Evolutionary conservation across 768 basidiomycete genomes (phyloP), one percentile per base, ranked within the genome.

Genomic region (Phanerochaete sordida): DNA sequence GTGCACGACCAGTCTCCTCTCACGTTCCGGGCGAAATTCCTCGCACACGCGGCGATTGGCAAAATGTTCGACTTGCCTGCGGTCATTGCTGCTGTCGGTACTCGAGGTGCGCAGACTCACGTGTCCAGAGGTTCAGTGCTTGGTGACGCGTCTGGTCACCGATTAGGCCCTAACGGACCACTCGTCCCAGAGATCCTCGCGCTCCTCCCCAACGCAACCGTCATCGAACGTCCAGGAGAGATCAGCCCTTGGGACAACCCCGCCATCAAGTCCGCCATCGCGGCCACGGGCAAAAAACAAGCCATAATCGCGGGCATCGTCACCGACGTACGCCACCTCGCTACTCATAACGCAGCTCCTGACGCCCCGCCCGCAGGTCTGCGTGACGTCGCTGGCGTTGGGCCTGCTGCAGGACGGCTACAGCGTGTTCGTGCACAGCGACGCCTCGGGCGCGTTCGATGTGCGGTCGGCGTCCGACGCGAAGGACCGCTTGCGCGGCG

Each of bases 231-330:
- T 15, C 69, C 76, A 26, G 80, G 78, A 1, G 78, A 81, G 63
- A 79, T 81, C 16, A 70, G 81, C 54, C 79, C 80, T 9, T 81
- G 80, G 80, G 79, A 81, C 62, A 80, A 78, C 64, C 58, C 68
- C 12, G 79, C 79, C 53, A 79, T 81, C 72, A 70, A 76, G 45
- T 68, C 67, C 2, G 79, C 79, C 15, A 77, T 81, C 13, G 65
- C 71, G 43, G 78, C 77, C 0, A 79, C 79, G 11, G 78, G 77
- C 4, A 80, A 79, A 65, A 77, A 75, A 62, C 80, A 81, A 57
- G 65, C 81, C 49, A 80, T 81, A 64, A 63, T 81, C 23, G 79
- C 73, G 21, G 79, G 80, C 1, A 80, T 81, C 58, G 73, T 72
- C 26, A 82, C 80, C 30, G 81, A 81, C 51, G 81, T 79, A 61